Conservation (phyloP, 139 green algal species). For the Eudorina sp. region DNA sequence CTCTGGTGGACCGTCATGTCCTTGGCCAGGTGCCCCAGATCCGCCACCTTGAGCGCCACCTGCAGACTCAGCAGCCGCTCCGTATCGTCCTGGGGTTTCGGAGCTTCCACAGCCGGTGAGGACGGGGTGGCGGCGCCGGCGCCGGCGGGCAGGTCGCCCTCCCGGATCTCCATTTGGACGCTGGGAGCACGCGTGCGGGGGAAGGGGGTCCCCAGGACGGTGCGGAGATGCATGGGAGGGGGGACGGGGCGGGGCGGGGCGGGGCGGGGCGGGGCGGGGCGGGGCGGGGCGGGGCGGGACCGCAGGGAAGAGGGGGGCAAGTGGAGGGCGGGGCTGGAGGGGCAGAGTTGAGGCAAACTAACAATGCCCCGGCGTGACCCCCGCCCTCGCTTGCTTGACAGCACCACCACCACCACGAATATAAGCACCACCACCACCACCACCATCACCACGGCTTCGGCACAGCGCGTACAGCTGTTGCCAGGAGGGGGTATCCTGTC, state of each 20-base stretch:
- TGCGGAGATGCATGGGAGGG: too few relatives aligned
- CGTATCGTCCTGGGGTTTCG: slow-evolving; percentile 12
- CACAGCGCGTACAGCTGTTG: not conserved
- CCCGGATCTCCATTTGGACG: not conserved
- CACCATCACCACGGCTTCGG: not conserved
- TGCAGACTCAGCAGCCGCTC: slow-evolving; percentile 47
- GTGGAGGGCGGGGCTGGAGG: too few relatives aligned
- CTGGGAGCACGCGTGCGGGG: too few relatives aligned
- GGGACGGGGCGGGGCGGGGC: not conserved
- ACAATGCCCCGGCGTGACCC: too few relatives aligned
- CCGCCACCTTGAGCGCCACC: slow-evolving; percentile 48
- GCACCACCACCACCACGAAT: not conserved
- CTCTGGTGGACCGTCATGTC: slow-evolving; percentile 56
- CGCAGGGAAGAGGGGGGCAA: too few relatives aligned
- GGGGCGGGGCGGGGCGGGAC: too few relatives aligned
- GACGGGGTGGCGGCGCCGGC: not conserved
- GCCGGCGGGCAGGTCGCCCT: too few relatives aligned
- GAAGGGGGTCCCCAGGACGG: not conserved
- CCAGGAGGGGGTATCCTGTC: too few relatives aligned
- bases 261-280: too few relatives aligned
- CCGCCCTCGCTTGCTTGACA: not conserved
- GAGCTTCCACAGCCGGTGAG: not conserved
- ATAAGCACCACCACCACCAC: not conserved
- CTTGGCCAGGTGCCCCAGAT: slow-evolving; percentile 61
- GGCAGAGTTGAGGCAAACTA: too few relatives aligned